Conservation (phyloP, 1,139 yeast species). For the Candida pseudocylindracea region DNA sequence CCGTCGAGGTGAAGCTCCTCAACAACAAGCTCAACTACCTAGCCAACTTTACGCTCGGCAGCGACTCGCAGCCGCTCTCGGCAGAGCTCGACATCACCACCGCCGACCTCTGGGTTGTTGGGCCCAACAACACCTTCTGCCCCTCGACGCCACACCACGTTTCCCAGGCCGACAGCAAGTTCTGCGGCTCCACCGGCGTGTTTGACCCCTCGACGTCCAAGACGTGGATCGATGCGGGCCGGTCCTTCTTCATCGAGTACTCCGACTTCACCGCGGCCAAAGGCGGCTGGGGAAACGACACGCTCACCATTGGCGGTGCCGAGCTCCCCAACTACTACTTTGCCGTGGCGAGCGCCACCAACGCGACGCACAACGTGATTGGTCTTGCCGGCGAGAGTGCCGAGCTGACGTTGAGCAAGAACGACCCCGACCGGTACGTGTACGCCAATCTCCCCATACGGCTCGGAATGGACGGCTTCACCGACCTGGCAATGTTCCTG, state of each 20-base stretch:
- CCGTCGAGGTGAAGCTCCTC: no score
- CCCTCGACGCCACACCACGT: no score
- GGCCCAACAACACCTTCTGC: no score
- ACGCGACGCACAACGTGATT: not conserved
- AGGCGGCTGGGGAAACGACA: not conserved
- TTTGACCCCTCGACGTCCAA: no score
- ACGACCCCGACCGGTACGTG: slow-evolving; percentile 1
- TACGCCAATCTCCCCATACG: slow-evolving; percentile 12
- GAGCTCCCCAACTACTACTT: slow-evolving; percentile 6
- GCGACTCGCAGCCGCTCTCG: not conserved
- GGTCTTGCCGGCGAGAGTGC: slow-evolving; percentile 1
- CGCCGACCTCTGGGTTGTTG: not conserved
- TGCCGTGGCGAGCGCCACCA: slow-evolving; percentile 8
- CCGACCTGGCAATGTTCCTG: slow-evolving; percentile 28
- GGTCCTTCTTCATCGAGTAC: not conserved
- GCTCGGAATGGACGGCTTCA: slow-evolving; percentile 18
- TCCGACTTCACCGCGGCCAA: not conserved
- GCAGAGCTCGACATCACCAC: not conserved
- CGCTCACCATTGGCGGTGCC: not conserved
- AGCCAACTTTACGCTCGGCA: not conserved
- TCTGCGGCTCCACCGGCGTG: no score
- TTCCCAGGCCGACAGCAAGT: no score
- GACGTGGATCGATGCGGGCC: no score
- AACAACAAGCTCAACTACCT: not conserved
- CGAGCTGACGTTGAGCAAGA: not conserved